A percentile compares a stretch with the other conserved stretches of the same genome.
These are phyloP conservation scores for Cladosporium austrohemisphaericum DNA, from an alignment of 2,329 filamentous ascomycete genomes.

Conservation along the genomic window DNA sequence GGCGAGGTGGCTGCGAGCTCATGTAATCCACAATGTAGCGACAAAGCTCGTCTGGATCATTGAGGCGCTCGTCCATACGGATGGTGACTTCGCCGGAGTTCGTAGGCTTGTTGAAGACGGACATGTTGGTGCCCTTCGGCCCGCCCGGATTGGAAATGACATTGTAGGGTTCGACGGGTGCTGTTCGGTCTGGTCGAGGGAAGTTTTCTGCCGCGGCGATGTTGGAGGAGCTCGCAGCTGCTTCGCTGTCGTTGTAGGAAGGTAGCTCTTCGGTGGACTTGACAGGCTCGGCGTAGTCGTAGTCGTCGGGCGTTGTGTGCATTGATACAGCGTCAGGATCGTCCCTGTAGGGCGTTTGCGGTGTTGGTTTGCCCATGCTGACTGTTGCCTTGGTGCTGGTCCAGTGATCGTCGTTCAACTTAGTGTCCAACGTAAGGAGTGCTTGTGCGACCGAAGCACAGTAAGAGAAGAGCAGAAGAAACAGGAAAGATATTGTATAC, in stretches of 20 bases:
- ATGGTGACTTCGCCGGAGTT: slow-evolving; percentile 21
- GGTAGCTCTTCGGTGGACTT: slow-evolving; percentile 22
- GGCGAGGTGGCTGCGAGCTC: slow-evolving; percentile 21
- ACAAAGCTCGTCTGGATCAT: slow-evolving; percentile 22
- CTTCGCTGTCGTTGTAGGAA: slow-evolving; percentile 29
- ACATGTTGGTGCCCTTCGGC: not conserved
- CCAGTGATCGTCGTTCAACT: too few species aligned
- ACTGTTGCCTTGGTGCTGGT: not conserved
- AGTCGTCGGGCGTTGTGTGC: slow-evolving; percentile 28
- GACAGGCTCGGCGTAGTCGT: slow-evolving; percentile 22
- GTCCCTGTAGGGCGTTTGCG: slow-evolving; percentile 19
- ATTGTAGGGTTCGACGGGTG: slow-evolving; percentile 1
- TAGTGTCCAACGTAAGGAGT: too few species aligned
- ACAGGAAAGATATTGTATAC: not conserved
- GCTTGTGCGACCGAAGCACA: too few species aligned
- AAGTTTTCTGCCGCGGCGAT: not conserved
- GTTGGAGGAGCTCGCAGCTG: slow-evolving; percentile 14
- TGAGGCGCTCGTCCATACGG: slow-evolving; percentile 28
- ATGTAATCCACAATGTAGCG: slow-evolving; percentile 27
- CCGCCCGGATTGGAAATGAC: not conserved
- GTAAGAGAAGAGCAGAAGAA: too few species aligned
- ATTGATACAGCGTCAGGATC: slow-evolving; percentile 26
- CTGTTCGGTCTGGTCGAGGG: not conserved
- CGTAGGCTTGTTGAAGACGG: not conserved
- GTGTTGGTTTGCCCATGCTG: slow-evolving; percentile 13